phyloP scores from a whole-genome alignment of 1,284 basidiomycete genomes.

The Anthracocystis panici-leucophaei region DNA sequence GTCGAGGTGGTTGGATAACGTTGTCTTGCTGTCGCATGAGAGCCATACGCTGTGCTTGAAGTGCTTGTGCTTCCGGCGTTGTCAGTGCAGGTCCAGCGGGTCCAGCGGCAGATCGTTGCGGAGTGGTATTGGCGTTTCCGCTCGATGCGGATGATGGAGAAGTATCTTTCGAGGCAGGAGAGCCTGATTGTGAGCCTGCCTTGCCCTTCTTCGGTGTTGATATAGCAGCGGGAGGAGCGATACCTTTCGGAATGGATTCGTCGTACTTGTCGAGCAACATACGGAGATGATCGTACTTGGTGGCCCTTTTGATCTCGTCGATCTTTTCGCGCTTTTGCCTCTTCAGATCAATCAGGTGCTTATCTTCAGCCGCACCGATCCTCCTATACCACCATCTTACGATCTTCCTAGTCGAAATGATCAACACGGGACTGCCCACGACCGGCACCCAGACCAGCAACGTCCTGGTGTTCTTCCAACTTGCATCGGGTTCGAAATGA shows the following conservation, averaged over 20 bases:
- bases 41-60: constrained; percentile 48
- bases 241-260: constrained; percentile 71
- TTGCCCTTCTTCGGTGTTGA: constrained; percentile 30
- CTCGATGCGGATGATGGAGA: constrained; percentile 10
- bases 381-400: constrained; percentile 88
- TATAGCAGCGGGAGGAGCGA: constrained; percentile 8
- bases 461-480: constrained; percentile 8
- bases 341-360: constrained; percentile 80
- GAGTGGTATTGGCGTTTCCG: constrained; percentile 13
- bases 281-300: constrained; percentile 91
- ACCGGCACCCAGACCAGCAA: constrained; percentile 47
- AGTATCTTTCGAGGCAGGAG: constrained; percentile 23
- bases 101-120: constrained; percentile 8
- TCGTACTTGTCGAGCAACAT: constrained; percentile 93
- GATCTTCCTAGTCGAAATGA: constrained; percentile 83
- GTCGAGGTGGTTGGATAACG: constrained; percentile 9
- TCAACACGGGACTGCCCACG: constrained; percentile 64
- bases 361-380: constrained; percentile 87
- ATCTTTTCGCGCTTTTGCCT: constrained; percentile 86
- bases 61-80: constrained; percentile 35
- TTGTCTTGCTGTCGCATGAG: constrained; percentile 42
- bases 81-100: constrained; percentile 3
- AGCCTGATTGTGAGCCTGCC: constrained; percentile 12
- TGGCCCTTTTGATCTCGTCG: constrained; percentile 96
- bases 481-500: neutral